Base-by-base conservation (phyloP, 1,284 basidiomycete species). In the Trametes polyzona region DNA sequence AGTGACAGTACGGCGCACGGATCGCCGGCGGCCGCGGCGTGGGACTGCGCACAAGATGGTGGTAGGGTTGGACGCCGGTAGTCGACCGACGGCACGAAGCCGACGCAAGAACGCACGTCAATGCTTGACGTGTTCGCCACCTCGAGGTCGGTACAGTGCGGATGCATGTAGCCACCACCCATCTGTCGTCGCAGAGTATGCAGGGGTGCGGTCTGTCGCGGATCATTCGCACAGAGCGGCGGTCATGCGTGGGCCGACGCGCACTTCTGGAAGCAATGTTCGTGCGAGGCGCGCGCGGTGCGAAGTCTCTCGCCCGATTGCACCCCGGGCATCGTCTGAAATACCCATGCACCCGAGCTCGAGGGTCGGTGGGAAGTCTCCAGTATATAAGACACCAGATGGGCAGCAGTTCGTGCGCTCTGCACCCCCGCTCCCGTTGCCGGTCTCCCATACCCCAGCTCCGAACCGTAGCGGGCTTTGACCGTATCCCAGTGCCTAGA, bases 391-490 rank as follows among this genome's bases (percentile, higher is more conserved):
- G 44, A 3, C n/a, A 29, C 21, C 8, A 1, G 12, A 24, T 29
- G 8, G 19, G 17, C 30, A 47, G 29, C 44, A 53, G 6, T 21
- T 14, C 32, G 19, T 11, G 11, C 9, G 16, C 27, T 19, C 17
- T 19, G 3, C 17, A 9, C 43, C 43, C 43, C 42, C 42, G n/a
- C n/a, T 17, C 42, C 30, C 61, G 48, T 19, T 30, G 8, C 29
- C 29, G 11, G 21, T 41, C 33, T 11, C 44, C 23, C 21, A 35
- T 14, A 8, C 30, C 7, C 32, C 16, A 42, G 24, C 24, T 42
- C 41, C 41, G 41, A 42, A n/a, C 41, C 26, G 41, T 24, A 21
- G 5, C n/a, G n/a, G n/a, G n/a, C n/a, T n/a, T n/a, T n/a, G 62
- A 27, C 11, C 24, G 39, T 23, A 17, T 64, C 35, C 12, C 56